Evolutionary conservation across 1,284 basidiomycete species (phyloP).

Genomic region (Melampsora allii-populina): DNA sequence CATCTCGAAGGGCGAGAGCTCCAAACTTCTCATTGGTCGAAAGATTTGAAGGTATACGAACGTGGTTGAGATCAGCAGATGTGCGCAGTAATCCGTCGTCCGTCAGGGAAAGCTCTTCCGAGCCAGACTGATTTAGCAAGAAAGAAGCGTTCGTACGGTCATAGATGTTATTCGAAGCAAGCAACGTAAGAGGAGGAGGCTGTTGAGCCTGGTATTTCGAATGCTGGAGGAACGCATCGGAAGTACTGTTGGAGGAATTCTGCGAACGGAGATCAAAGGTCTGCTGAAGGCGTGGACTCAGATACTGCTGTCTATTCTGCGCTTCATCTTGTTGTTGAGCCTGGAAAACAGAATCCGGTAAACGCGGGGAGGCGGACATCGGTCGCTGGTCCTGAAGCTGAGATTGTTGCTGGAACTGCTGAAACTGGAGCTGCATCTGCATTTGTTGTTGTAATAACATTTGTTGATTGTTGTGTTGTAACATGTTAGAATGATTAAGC

Average conservation of each 20-base stretch:
- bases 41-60: background rate
- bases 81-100: background rate
- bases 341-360: background rate
- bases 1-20: constrained; percentile 4
- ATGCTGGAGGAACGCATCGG: background rate
- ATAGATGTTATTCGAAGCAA: background rate
- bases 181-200: background rate
- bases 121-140: background rate
- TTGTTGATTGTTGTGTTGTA: background rate
- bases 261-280: background rate
- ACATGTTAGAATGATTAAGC: background rate
- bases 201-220: background rate
- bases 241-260: background rate
- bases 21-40: background rate
- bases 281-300: background rate
- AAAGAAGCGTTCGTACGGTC: background rate
- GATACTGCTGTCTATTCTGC: background rate
- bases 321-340: background rate
- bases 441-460: background rate
- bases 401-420: background rate
- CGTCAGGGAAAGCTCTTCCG: background rate
- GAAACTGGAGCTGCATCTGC: no score
- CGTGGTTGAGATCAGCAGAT: background rate
- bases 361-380: background rate
- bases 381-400: background rate